Evolutionary conservation across 169 alveolate species (phyloP).

Genomic region (Eimeria brunetti): DNA sequence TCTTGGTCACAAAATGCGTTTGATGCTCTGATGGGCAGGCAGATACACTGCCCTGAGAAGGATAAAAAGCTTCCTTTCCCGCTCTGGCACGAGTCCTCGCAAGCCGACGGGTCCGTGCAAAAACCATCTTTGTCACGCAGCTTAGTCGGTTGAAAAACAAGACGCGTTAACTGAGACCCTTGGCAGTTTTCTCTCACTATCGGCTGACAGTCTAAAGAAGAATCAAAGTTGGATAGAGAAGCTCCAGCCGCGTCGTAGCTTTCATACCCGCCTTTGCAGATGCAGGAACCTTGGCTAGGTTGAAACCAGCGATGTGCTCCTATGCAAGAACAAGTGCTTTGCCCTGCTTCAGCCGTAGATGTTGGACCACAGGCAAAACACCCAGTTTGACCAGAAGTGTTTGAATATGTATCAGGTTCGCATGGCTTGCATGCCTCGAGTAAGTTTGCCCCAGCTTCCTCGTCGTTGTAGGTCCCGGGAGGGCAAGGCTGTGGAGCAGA

Average conservation of each 20-base stretch:
- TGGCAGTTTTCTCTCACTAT: slow-evolving; percentile 42
- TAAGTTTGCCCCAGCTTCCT: slow-evolving; percentile 18
- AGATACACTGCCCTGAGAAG: slow-evolving; percentile 60
- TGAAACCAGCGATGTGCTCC: slow-evolving; percentile 85
- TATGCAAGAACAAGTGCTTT: slow-evolving; percentile 85
- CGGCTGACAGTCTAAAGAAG: slow-evolving; percentile 63
- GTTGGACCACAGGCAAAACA: slow-evolving; percentile 87
- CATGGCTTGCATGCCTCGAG: slow-evolving; percentile 74
- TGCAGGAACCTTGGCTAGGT: slow-evolving; percentile 88
- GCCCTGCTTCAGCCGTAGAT: slow-evolving; percentile 83
- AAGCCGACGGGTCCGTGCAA: slow-evolving; percentile 37
- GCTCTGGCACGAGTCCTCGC: slow-evolving; percentile 34
- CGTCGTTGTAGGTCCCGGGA: slow-evolving; percentile 84
- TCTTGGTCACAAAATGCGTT: slow-evolving; percentile 8
- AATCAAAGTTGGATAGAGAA: slow-evolving; percentile 43
- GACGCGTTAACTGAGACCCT: slow-evolving; percentile 56
- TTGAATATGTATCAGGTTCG: slow-evolving; percentile 57
- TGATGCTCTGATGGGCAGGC: slow-evolving; percentile 39
- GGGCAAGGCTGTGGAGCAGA: slow-evolving; percentile 76
- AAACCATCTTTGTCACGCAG: slow-evolving; percentile 49
- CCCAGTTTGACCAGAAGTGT: slow-evolving; percentile 80
- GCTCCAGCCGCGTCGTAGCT: slow-evolving; percentile 53
- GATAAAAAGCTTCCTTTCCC: slow-evolving; percentile 38
- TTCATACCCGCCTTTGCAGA: slow-evolving; percentile 86
- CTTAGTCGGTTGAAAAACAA: neutral